phyloP scores from a whole-genome alignment of 495 filamentous ascomycete species.

The Podospora didyma region DNA sequence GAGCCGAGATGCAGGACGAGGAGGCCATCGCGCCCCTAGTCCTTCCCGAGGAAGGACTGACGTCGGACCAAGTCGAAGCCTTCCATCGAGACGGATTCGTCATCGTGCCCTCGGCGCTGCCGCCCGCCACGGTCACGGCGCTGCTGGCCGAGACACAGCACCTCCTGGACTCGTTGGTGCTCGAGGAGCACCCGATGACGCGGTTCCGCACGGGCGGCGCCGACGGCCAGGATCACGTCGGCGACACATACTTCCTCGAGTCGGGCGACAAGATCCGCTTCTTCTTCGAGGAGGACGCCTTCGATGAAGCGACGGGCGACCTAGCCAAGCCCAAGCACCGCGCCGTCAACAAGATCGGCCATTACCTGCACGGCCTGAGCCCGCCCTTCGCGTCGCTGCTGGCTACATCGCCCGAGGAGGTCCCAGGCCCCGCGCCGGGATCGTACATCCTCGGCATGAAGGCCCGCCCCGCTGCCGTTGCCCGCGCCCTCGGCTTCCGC shows the following conservation, averaged over 20 bases:
- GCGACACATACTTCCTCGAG: conserved; percentile 89
- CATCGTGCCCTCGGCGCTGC: conserved; percentile 76
- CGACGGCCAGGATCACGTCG: conserved; percentile 66
- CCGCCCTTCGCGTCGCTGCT: conserved; percentile 63
- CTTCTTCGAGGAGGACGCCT: conserved; percentile 93
- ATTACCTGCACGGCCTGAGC: conserved; percentile 75
- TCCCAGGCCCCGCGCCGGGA: conserved; percentile 8
- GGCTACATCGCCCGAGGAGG: conserved; percentile 27
- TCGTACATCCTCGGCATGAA: conserved; percentile 11
- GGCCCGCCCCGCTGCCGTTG: conserved; percentile 55
- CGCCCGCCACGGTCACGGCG: conserved; percentile 53
- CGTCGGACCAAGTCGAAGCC: conserved; percentile 61
- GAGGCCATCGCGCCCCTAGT: neutral
- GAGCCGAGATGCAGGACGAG: too few species aligned
- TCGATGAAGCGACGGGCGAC: conserved; percentile 46
- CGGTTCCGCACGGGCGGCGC: conserved; percentile 79
- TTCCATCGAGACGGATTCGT: conserved; percentile 87
- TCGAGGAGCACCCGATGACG: conserved; percentile 84
- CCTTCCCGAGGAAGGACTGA: conserved; percentile 49
- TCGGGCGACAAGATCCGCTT: conserved; percentile 89
- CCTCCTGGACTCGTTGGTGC: conserved; percentile 69
- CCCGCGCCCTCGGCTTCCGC: conserved; percentile 63
- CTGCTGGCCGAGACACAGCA: conserved; percentile 71
- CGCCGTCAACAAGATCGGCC: conserved; percentile 96
- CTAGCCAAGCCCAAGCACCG: conserved; percentile 72